These are phyloP conservation scores for Exophiala sideris DNA, from an alignment of 2,329 filamentous ascomycete species.

Conservation along the genomic window DNA sequence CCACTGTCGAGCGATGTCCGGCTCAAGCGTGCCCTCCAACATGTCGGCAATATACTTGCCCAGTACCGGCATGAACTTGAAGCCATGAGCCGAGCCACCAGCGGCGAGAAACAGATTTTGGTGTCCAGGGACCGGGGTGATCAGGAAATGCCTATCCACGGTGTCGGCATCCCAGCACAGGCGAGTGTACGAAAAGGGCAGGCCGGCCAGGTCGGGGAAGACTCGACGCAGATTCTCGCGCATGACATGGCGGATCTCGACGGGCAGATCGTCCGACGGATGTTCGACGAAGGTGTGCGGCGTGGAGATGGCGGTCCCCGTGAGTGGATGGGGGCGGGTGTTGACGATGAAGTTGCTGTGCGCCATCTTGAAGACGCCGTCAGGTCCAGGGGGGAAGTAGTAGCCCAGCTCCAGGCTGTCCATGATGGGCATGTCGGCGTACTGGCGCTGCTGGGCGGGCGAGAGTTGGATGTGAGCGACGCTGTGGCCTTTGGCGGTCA, in stretches of 20 bases:
- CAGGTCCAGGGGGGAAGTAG: conserved; percentile 9
- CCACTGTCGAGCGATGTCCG: conserved; percentile 8
- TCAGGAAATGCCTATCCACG: conserved; percentile 51
- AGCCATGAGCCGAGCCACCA: conserved; percentile 52
- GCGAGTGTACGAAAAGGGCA: conserved; percentile 49
- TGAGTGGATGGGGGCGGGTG: neutral
- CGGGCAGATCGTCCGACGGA: conserved; percentile 31
- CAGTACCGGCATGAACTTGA: conserved; percentile 52
- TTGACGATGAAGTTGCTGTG: conserved; percentile 12
- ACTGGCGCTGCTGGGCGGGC: conserved; percentile 17
- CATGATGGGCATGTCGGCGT: conserved; percentile 20
- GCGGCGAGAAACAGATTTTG: conserved; percentile 47
- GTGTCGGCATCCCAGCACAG: conserved; percentile 59
- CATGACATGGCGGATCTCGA: conserved; percentile 45
- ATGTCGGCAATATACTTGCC: conserved; percentile 49
- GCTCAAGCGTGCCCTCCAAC: conserved; percentile 44
- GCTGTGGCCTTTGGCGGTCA: conserved; percentile 21
- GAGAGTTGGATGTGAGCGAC: conserved; percentile 27
- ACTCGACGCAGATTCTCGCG: conserved; percentile 48
- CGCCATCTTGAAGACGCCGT: conserved; percentile 12
- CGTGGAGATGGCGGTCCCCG: neutral
- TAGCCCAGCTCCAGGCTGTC: conserved; percentile 23
- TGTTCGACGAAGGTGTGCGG: conserved; percentile 8
- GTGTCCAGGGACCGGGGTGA: conserved; percentile 47
- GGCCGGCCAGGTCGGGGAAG: conserved; percentile 50